Percentiles rank a stretch among this genome's conserved stretches.
Conservation (phyloP, 2,329 filamentous ascomycete genomes). For the Exophiala alcalophila region DNA sequence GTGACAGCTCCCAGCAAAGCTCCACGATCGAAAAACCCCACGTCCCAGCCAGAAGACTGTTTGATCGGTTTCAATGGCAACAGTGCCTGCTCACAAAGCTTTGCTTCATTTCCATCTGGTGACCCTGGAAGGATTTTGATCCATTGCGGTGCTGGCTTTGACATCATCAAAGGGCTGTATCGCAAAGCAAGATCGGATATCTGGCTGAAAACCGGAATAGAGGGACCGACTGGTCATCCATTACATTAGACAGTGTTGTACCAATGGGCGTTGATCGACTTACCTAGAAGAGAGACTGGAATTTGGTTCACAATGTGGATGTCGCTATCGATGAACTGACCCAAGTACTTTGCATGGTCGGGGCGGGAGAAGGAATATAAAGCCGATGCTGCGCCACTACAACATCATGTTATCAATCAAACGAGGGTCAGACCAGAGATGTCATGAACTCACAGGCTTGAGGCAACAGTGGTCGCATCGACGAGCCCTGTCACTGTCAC, state of each 20-base stretch:
- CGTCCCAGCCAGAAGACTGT: conserved; percentile 1
- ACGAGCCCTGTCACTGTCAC: conserved; percentile 4
- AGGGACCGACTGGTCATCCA: neutral
- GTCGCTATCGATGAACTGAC: conserved; percentile 1
- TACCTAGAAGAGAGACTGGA: neutral
- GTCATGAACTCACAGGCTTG: neutral
- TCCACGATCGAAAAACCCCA: neutral
- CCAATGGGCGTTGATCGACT: neutral
- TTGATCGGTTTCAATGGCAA: neutral
- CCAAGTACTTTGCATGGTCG: conserved; percentile 1
- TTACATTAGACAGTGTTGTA: neutral
- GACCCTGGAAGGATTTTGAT: neutral
- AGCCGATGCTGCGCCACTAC: neutral
- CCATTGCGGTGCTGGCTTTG: conserved; percentile 1
- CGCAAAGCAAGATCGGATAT: neutral
- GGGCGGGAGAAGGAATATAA: conserved; percentile 1
- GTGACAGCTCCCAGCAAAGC: neutral
- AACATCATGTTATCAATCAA: neutral
- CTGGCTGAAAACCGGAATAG: neutral
- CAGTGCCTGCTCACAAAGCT: neutral
- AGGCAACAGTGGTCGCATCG: neutral
- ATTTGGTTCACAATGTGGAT: conserved; percentile 1
- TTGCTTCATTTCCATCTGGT: too few species aligned
- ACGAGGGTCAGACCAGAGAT: neutral
- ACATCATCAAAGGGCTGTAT: neutral